Evolutionary conservation across 2,329 filamentous ascomycete genomes (phyloP).

Genomic region (Hymenoscyphus linearis): DNA sequence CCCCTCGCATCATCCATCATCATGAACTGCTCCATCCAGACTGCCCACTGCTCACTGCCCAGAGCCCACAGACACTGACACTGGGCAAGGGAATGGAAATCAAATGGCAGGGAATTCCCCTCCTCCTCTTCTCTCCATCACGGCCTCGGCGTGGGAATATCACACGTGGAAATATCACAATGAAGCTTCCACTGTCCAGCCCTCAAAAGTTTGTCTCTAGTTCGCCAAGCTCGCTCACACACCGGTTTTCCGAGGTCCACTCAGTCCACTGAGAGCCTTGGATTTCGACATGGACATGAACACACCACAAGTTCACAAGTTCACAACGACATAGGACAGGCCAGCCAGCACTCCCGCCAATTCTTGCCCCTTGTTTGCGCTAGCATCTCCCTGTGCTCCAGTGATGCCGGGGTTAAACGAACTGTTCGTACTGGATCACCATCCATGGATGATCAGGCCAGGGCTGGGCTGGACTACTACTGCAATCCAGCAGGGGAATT

Average conservation of each 20-base stretch:
- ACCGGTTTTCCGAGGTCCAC: constrained; percentile 3
- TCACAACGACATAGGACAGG: constrained; percentile 11
- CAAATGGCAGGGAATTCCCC: background rate
- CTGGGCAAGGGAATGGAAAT: background rate
- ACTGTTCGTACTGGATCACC: constrained; percentile 7
- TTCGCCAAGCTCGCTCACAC: constrained; percentile 11
- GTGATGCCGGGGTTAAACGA: constrained; percentile 9
- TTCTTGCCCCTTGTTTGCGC: constrained; percentile 14
- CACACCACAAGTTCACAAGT: background rate
- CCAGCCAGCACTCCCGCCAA: constrained; percentile 19
- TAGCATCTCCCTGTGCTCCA: constrained; percentile 3
- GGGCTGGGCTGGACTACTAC: background rate
- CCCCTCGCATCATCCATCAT: too few relatives aligned
- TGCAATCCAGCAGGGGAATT: background rate
- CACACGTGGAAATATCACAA: constrained; percentile 6
- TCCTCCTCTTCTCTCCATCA: background rate
- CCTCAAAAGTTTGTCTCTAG: constrained; percentile 5
- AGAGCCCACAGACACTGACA: background rate
- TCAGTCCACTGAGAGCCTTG: background rate
- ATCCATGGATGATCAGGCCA: background rate
- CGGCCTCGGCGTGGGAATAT: background rate
- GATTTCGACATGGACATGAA: background rate
- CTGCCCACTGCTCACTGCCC: too few relatives aligned
- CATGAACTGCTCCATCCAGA: background rate
- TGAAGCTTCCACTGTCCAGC: constrained; percentile 3